Evolutionary conservation across 2,329 filamentous ascomycete species (phyloP), one percentile per base, ranked within the genome.

Genomic region (Verticillium zaregamsianum): DNA sequence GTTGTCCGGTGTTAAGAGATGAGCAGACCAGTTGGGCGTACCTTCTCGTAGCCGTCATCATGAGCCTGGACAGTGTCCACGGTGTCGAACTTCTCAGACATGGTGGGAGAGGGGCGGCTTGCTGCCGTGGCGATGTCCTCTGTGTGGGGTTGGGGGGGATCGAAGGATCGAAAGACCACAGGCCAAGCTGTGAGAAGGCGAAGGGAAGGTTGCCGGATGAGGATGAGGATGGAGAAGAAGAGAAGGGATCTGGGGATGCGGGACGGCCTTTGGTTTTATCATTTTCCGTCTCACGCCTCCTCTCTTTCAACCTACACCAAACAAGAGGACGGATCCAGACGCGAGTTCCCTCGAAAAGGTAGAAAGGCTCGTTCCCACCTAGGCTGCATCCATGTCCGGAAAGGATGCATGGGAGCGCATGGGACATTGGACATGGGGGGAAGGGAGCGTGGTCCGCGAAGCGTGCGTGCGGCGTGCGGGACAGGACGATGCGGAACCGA

Each of bases 221-320:
- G 45, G 63, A 61, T 60, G 64, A 63, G 55, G 61, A 63, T 58
- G 59, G 59, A 60, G 33, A 61, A 55, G 61, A 63, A 62, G 55
- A 57, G 60, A 58, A 49, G 9, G 54, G 55, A 55, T 58, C 55
- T 62, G 56, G 59, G 63, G 64, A 60, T 54, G 59, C 39, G 63
- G 63, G 61, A 59, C 59, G 54, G 25, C 59, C 57, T 58, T 57
- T 60, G 64, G 58, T 63, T 65, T 65, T 65, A 65, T 65, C 61
- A 64, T 57, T 62, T 65, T 65, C 57, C 60, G 59, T 61, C 55
- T 59, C 58, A 52, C 39, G 39, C 59, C 45, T 37, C 59, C 59
- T 58, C 52, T 52, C 11, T 57, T 7, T 25, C 15, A 58, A 55
- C 56, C 9, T n/a, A 52, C 45, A 52, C 45, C 45, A 23, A 25